Evolutionary conservation across 176 grass and related monocot species (phyloP), one percentile per base, ranked within the genome.

Genomic region (Aegilops umbellulata): DNA sequence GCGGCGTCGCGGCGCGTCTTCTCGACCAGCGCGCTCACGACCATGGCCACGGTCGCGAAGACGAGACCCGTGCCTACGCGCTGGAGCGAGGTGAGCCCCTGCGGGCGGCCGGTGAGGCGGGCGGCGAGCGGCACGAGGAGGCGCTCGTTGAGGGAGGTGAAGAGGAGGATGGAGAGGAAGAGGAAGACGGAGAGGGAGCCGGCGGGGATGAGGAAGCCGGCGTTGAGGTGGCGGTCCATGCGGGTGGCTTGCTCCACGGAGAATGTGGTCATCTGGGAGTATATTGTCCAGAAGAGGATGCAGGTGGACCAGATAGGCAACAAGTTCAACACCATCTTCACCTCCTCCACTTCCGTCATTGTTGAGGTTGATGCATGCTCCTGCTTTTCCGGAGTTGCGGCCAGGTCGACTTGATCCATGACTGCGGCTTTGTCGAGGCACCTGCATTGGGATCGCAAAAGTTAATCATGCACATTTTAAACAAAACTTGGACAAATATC

Each of bases 121-220:
- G 44, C n/a, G 82, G 90, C 85, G 13, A 89, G 19, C 16, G 94
- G 94, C 29, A 93, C 87, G 7, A 97, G 85, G 60, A 90, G 19
- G 60, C 90, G 90, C 66, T 93, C 91, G 69, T 97, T 93, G 87
- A 97, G 82, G 34, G 90, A 89, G 55, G 89, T 97, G 89, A 97
- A 90, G 85, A 90, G 79, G 29, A 89, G 88, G 88, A 97, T 84
- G 69, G 90, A 93, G 87, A 96, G 20, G 84, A 96, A 89, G 84
- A 93, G 90, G 82, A 93, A 96, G 20, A 96, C 79, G 41, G 94
- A 91, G 88, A 96, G 72, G 41, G 90, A 93, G 1, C 90, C 91
- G 3, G 94, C 88, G 23, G 94, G 94, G 82, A 96, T 2, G 55
- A 20, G 23, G 73, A 97, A 94, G 47, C 69, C 31, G 3, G 86